Evolutionary conservation across 495 filamentous ascomycete genomes (phyloP), one percentile per base, ranked within the genome.

Genomic region (Pyronema omphalodes): DNA sequence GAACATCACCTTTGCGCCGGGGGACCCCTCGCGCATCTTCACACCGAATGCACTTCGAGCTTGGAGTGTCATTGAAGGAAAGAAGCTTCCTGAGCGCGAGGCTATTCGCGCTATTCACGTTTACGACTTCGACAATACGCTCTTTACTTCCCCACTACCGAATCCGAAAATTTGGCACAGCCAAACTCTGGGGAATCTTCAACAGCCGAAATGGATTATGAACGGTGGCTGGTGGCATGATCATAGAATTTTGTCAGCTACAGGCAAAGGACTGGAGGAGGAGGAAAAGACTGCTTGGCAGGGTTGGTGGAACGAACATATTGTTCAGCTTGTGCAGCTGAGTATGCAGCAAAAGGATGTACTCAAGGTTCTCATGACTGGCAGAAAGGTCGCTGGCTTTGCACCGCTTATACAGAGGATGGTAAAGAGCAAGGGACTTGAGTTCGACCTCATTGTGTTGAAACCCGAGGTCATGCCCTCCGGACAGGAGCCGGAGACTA

Each of bases 171-270:
- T 99, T 57, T 99, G 91, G 91, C 82, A 83, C 50, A 71, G 72
- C 1, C 69, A 71, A 7, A 91, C 86, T 0, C 77, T 91, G 36
- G 83, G 83, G 6, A 75, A 80, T 51, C 72, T 99, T 6, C 77
- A 84, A 57, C 75, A 75, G 19, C 80, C 80, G 53, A 81, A 91
- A 53, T 72, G 74, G 49, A 88, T 99, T 53, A 70, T 79, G 33
- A 83, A 81, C 57, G 91, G 91, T 53, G 89, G 93, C 35, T 99
- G 91, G 91, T 99, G 91, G 91, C 91, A 99, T 67, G 87, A 96
- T 63, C 71, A 80, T 18, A 76, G 78, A 39, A 83, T 99, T 53
- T 79, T 99, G 14, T 77, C 81, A 18, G 81, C 88, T 3, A 94
- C 86, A 3, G 91, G 91, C 17, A 78, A 86, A 55, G 91, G 93